Conservation (phyloP, 768 basidiomycete species). For the Pisolithus sp. region DNA sequence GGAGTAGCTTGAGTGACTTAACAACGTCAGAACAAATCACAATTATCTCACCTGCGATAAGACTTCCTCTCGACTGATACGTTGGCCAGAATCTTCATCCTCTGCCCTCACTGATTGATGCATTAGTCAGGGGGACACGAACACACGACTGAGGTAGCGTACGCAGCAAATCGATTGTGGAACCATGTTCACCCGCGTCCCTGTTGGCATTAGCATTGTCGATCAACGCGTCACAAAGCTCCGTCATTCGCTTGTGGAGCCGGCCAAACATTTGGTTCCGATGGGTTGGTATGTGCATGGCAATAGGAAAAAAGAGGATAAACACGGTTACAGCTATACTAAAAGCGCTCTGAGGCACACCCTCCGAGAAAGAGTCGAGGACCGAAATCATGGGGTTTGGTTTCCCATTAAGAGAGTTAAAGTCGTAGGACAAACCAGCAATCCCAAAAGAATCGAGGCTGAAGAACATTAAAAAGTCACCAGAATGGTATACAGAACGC, state of each 20-base stretch:
- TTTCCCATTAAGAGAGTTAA: constrained; percentile 36
- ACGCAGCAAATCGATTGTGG: too few species aligned
- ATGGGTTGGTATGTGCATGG: background rate
- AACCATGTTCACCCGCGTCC: too few species aligned
- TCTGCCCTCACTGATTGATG: constrained; percentile 32
- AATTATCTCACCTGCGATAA: constrained; percentile 12
- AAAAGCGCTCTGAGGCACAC: background rate
- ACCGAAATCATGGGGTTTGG: constrained; percentile 13
- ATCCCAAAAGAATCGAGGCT: constrained; percentile 41
- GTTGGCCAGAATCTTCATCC: constrained; percentile 15
- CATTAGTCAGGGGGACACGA: background rate
- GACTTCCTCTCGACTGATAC: constrained; percentile 22
- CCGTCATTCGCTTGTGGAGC: too few species aligned
- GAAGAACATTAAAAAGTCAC: background rate
- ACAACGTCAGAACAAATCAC: background rate
- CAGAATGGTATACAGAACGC: background rate
- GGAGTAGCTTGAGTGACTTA: background rate
- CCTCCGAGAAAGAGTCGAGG: constrained; percentile 17
- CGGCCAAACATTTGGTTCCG: too few species aligned
- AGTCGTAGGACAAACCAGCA: constrained; percentile 41
- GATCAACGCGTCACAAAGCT: too few species aligned
- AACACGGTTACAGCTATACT: constrained; percentile 9
- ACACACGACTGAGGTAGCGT: too few species aligned
- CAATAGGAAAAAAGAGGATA: constrained; percentile 25
- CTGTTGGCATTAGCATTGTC: too few species aligned